These are phyloP conservation scores for Suhomyces bribrorum DNA, from an alignment of 1,139 yeast species.

Conservation along the genomic window DNA sequence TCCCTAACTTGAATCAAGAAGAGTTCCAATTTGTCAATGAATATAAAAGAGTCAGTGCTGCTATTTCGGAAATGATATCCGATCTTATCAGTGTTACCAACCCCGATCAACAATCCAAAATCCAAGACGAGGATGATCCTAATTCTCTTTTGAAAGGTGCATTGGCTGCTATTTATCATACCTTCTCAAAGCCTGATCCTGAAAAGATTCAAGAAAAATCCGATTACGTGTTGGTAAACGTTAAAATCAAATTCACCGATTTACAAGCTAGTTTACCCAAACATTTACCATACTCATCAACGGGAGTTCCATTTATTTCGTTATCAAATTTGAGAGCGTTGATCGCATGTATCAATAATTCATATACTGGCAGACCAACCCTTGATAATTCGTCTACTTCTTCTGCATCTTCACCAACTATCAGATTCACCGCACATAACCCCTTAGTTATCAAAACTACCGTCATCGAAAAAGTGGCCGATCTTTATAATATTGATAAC, in stretches of 20 bases:
- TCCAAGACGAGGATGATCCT: slow-evolving; percentile 20
- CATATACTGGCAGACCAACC: slow-evolving; percentile 9
- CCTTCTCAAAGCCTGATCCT: slow-evolving; percentile 29
- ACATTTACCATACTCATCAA: slow-evolving; percentile 54
- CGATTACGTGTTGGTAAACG: slow-evolving; percentile 65
- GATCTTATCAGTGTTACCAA: slow-evolving; percentile 28
- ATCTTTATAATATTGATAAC: slow-evolving; percentile 49
- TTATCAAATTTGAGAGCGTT: slow-evolving; percentile 61
- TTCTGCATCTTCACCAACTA: slow-evolving; percentile 3
- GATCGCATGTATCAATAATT: slow-evolving; percentile 55
- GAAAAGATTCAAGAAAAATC: slow-evolving; percentile 14
- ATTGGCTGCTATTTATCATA: slow-evolving; percentile 45
- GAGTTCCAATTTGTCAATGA: slow-evolving; percentile 27
- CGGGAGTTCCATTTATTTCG: slow-evolving; percentile 57
- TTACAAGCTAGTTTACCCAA: slow-evolving; percentile 59
- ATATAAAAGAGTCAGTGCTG: slow-evolving; percentile 28
- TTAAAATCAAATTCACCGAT: slow-evolving; percentile 62
- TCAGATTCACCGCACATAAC: slow-evolving; percentile 10
- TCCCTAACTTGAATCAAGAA: slow-evolving; percentile 45
- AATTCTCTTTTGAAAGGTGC: slow-evolving; percentile 42
- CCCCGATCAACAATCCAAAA: slow-evolving; percentile 9
- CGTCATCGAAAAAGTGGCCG: slow-evolving; percentile 59
- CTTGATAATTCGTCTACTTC: slow-evolving; percentile 4
- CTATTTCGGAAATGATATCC: slow-evolving; percentile 28
- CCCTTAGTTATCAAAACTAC: slow-evolving; percentile 54